Evolutionary conservation across 2,329 filamentous ascomycete species (phyloP).

Genomic region (Apiospora kogelbergensis): DNA sequence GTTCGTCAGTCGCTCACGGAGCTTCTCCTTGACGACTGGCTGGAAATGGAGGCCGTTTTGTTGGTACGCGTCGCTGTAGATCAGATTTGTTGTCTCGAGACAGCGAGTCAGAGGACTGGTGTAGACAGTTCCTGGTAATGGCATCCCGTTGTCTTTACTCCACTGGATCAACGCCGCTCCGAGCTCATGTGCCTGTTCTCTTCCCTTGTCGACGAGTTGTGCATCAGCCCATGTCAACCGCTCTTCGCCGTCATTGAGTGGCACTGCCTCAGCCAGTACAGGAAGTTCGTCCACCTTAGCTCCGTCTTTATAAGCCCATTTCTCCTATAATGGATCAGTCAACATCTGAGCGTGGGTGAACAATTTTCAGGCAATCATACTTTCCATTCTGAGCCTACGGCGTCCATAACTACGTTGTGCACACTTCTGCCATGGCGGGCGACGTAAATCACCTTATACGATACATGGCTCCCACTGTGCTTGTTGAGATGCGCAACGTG

Average conservation of each 20-base stretch:
- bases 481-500: conserved; percentile 9
- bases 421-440: conserved; percentile 16
- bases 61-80: neutral
- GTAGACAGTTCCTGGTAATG: conserved; percentile 17
- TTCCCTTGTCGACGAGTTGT: conserved; percentile 15
- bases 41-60: too few relatives aligned
- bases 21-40: too few relatives aligned
- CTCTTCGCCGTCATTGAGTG: neutral
- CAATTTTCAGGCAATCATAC: conserved; percentile 7
- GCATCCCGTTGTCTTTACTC: conserved; percentile 12
- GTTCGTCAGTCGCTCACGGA: too few relatives aligned
- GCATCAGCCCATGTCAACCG: too few relatives aligned
- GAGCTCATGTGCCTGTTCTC: conserved; percentile 10
- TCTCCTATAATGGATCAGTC: conserved; percentile 9
- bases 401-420: conserved; percentile 18
- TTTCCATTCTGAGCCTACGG: conserved; percentile 11
- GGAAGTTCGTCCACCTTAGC: conserved; percentile 4
- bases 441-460: conserved; percentile 18
- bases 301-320: conserved; percentile 17
- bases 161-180: conserved; percentile 12
- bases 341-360: neutral
- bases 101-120: too few relatives aligned
- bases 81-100: too few relatives aligned
- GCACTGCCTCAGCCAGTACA: neutral
- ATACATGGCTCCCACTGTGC: conserved; percentile 9